These are phyloP conservation scores for Sphaceloma murrayae DNA, from an alignment of 2,329 filamentous ascomycete species.

Conservation along the genomic window DNA sequence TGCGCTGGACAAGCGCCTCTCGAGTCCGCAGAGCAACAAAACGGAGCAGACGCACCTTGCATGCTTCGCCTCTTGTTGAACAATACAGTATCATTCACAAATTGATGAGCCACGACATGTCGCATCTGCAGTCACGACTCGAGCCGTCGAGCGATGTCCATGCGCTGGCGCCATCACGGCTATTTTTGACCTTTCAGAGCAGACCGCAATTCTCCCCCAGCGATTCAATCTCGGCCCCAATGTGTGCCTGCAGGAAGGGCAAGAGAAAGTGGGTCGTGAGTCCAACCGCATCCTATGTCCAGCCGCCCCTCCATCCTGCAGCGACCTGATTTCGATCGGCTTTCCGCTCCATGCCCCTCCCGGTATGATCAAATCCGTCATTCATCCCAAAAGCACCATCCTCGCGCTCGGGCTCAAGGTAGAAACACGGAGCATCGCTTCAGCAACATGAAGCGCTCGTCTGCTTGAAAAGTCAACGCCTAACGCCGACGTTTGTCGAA, in stretches of 20 bases:
- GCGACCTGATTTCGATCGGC: no score
- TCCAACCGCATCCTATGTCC: slow-evolving; percentile 12
- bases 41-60: background rate
- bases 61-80: no score
- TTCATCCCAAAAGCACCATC: background rate
- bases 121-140: no score
- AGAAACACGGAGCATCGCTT: slow-evolving; percentile 16
- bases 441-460: slow-evolving; percentile 14
- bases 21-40: no score
- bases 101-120: no score
- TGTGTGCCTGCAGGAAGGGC: slow-evolving; percentile 12
- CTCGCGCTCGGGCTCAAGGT: slow-evolving; percentile 6
- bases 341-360: background rate
- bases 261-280: slow-evolving; percentile 8
- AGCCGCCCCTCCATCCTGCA: no score
- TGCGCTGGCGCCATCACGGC: background rate
- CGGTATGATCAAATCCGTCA: background rate
- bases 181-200: slow-evolving; percentile 15
- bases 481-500: slow-evolving; percentile 15
- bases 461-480: slow-evolving; percentile 11
- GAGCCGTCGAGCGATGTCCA: no score
- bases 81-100: no score
- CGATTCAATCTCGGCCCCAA: slow-evolving; percentile 13
- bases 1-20: background rate
- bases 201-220: slow-evolving; percentile 7